Conservation (phyloP, 2,329 filamentous ascomycete genomes). For the Trichoderma aggressivum region DNA sequence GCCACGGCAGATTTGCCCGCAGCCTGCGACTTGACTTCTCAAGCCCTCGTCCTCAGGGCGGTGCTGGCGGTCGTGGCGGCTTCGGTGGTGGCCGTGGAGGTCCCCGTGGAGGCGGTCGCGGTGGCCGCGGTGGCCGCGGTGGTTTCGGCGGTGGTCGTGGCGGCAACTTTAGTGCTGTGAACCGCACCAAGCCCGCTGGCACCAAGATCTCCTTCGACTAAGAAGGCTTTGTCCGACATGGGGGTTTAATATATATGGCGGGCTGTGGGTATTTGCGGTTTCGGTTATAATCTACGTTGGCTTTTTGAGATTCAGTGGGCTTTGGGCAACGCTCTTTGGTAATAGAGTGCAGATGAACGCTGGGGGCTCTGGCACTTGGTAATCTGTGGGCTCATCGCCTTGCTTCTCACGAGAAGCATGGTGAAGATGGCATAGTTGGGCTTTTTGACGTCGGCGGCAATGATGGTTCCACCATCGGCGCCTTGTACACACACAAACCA, state of each 20-base stretch:
- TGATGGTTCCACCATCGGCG: constrained; percentile 27
- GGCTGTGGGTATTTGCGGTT: constrained; percentile 49
- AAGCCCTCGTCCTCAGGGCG: constrained; percentile 58
- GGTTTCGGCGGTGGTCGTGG: constrained; percentile 47
- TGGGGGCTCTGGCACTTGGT: constrained; percentile 47
- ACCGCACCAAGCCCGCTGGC: constrained; percentile 50
- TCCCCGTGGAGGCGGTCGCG: constrained; percentile 50
- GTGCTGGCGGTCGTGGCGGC: constrained; percentile 44
- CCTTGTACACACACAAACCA: constrained; percentile 25
- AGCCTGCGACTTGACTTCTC: constrained; percentile 81
- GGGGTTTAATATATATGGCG: constrained; percentile 45
- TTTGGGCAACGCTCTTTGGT: constrained; percentile 50
- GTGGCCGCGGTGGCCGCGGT: constrained; percentile 49
- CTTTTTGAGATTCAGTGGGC: constrained; percentile 43
- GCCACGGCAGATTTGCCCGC: constrained; percentile 66
- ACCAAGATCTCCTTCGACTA: constrained; percentile 72
- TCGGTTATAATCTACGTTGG: constrained; percentile 46
- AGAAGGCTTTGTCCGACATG: constrained; percentile 27
- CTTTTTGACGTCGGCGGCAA: constrained; percentile 35
- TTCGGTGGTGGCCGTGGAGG: constrained; percentile 49
- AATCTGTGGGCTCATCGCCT: constrained; percentile 40
- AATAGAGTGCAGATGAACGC: constrained; percentile 52
- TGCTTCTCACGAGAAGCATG: constrained; percentile 19
- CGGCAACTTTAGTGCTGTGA: constrained; percentile 51
- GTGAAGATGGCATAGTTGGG: constrained; percentile 25